Conservation (phyloP, 139 green algal genomes). For the Tetradesmus obliquus region DNA sequence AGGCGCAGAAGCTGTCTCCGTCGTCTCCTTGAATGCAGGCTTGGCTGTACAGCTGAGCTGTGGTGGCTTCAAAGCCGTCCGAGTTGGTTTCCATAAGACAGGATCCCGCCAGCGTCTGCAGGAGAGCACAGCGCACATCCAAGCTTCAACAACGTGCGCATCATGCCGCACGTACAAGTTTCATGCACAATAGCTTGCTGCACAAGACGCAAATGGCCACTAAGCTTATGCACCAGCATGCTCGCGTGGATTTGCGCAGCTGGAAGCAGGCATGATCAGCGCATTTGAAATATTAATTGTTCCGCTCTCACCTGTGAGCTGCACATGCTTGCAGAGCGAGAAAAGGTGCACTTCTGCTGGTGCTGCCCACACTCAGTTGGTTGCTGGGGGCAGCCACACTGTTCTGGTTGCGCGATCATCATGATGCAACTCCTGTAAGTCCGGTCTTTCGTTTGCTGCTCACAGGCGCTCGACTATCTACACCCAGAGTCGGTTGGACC, state of each 20-base stretch:
- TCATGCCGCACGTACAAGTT: too few relatives aligned
- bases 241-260: neutral
- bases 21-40: neutral
- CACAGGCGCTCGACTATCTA: neutral
- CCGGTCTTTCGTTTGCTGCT: neutral
- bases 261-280: too few relatives aligned
- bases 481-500: neutral
- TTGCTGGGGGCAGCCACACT: neutral
- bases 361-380: neutral
- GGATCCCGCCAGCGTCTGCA: neutral
- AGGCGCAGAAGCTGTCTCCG: neutral
- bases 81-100: neutral
- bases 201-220: neutral
- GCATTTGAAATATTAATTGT: neutral
- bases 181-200: neutral
- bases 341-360: neutral
- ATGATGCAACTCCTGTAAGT: neutral
- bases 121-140: neutral
- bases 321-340: constrained; percentile 9
- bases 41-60: neutral
- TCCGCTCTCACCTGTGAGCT: constrained; percentile 12
- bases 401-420: neutral
- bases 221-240: neutral
- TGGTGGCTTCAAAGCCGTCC: neutral
- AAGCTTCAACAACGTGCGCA: neutral